These are phyloP conservation scores for Auricularia cornea DNA, from an alignment of 768 basidiomycete genomes.

Conservation along the genomic window DNA sequence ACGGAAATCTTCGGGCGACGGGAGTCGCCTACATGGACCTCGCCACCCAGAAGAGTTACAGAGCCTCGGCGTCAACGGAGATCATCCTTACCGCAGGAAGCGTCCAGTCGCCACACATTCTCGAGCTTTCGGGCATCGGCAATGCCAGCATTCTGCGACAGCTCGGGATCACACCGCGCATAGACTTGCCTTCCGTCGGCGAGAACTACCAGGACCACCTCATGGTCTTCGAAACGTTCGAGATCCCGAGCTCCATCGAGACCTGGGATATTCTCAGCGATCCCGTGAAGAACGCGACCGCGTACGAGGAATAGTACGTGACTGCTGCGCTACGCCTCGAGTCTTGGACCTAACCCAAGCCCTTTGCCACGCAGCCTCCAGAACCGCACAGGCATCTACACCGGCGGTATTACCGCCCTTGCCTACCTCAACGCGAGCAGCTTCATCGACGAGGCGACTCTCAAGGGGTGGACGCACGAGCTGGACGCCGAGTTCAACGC, in stretches of 20 bases:
- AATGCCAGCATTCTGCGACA: constrained; percentile 20
- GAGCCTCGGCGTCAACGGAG: constrained; percentile 11
- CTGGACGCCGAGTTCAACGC: not conserved
- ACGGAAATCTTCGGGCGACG: constrained; percentile 10
- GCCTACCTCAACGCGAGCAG: no score
- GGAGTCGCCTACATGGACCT: constrained; percentile 13
- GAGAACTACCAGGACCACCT: constrained; percentile 24
- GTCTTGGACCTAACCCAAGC: no score
- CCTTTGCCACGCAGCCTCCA: no score
- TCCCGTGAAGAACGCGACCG: not conserved
- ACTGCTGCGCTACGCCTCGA: no score
- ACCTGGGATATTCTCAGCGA: not conserved
- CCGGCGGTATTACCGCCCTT: no score
- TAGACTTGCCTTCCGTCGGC: constrained; percentile 36
- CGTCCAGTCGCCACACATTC: constrained; percentile 15
- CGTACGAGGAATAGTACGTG: not conserved
- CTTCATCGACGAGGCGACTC: no score
- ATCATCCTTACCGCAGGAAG: constrained; percentile 19
- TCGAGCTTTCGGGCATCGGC: constrained; percentile 35
- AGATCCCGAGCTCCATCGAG: not conserved
- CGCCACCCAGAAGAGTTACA: constrained; percentile 3
- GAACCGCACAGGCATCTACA: no score
- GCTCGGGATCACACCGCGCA: constrained; percentile 22
- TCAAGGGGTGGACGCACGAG: no score
- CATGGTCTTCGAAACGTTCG: not conserved